Conservation (phyloP, 805 yeast genomes). For the Starmera pachycereana region DNA sequence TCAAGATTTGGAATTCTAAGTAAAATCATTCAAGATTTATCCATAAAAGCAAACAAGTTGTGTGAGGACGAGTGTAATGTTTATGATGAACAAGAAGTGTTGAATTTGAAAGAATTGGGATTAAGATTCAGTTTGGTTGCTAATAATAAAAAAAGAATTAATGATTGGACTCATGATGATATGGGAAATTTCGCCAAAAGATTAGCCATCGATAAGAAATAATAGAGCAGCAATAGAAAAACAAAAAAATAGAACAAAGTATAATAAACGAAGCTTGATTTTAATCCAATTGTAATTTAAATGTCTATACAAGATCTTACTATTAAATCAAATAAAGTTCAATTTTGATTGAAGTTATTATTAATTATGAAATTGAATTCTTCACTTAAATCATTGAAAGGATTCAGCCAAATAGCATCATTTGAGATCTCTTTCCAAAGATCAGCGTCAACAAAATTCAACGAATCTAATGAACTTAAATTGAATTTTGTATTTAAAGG, state of each 20-base stretch:
- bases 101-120: constrained; percentile 37
- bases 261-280: too few relatives aligned
- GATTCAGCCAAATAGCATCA: constrained; percentile 57
- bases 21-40: constrained; percentile 24
- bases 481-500: constrained; percentile 5
- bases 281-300: too few relatives aligned
- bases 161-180: constrained; percentile 54
- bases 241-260: too few relatives aligned
- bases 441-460: constrained; percentile 22
- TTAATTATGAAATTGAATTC: constrained; percentile 24
- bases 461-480: constrained; percentile 5
- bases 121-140: constrained; percentile 33
- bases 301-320: too few relatives aligned
- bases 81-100: constrained; percentile 18
- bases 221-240: too few relatives aligned
- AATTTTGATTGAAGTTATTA: constrained; percentile 1
- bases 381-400: constrained; percentile 34
- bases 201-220: constrained; percentile 8
- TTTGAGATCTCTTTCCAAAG: constrained; percentile 72
- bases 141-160: constrained; percentile 40
- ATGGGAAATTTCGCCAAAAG: constrained; percentile 35
- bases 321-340: too few relatives aligned
- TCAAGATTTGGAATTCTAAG: constrained; percentile 45
- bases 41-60: constrained; percentile 6
- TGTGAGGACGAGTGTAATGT: background rate